Base-by-base conservation (phyloP, 129 eudicot genomes). In the Heracleum sosnowskyi region DNA sequence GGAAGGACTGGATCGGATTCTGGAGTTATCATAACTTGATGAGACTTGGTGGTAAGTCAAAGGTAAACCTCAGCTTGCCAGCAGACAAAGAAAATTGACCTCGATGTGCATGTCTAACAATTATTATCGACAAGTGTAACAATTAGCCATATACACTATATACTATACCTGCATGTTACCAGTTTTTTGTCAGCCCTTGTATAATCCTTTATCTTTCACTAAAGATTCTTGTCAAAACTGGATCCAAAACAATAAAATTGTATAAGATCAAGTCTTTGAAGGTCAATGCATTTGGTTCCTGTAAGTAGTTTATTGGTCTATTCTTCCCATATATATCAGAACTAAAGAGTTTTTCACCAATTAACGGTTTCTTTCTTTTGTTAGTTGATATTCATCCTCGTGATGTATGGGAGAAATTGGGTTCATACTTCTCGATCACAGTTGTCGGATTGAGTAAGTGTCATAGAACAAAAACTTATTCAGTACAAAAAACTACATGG, bases 171-270 rank as follows among this genome's bases (percentile, higher is more conserved):
- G 34, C 26, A n/a, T 62, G 31, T 6, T 62, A 7, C 69, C 34
- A 11, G 2, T 0, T 68, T 33, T 68, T 1, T 17, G 5, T 33
- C 39, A 15, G 11, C 10, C 73, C 41, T 34, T 68, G 41, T 53
- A 53, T 63, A 28, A 28, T 20, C 55, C 24, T 18, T 69, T 75
- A 49, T 87, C 81, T 79, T 83, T 11, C 26, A 40, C 34, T 39
- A 28, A 40, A 95, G 97, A 89, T 95, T 70, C 98, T 95, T 79
- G 97, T 95, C 83, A 96, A 92, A 83, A 95, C 97, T 83, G 97
- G 98, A 78, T 90, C 96, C 12, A 90, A 86, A 86, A 87, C 83
- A 9, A 88, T 91, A 90, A 91, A 82, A 77, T 82, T 95, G 66
- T 81, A 90, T 69, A 88, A 87, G 86, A 84, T 95, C 44, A 95